Evolutionary conservation across 495 filamentous ascomycete species (phyloP).

Genomic region (Aspergillus biplanus): DNA sequence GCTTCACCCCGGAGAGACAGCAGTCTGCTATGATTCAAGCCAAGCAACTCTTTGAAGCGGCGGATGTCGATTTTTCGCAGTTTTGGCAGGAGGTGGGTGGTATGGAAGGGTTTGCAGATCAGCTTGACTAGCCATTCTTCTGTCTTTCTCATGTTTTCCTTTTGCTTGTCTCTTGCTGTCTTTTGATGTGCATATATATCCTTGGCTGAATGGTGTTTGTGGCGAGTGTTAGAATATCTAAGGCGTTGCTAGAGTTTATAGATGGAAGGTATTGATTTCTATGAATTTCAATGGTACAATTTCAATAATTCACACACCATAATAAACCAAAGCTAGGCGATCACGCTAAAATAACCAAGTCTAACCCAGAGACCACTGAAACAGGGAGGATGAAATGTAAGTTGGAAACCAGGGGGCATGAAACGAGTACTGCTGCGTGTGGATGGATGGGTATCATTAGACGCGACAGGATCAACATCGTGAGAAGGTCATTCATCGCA

Average conservation of each 20-base stretch:
- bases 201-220: constrained; percentile 1
- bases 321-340: background rate
- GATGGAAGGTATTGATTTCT: background rate
- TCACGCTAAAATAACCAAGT: constrained; percentile 2
- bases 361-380: background rate
- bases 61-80: constrained; percentile 75
- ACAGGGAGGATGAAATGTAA: background rate
- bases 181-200: background rate
- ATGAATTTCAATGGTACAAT: background rate
- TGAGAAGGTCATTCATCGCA: constrained; percentile 7
- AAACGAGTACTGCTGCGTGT: constrained; percentile 23
- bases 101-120: constrained; percentile 52
- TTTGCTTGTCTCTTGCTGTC: background rate
- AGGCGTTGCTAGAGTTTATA: constrained; percentile 16
- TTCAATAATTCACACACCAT: background rate
- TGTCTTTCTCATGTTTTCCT: constrained; percentile 4
- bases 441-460: constrained; percentile 39
- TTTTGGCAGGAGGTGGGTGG: constrained; percentile 75
- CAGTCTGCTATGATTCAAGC: constrained; percentile 64
- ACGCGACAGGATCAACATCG: constrained; percentile 26
- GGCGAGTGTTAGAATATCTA: background rate
- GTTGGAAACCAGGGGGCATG: background rate
- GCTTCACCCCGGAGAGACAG: constrained; percentile 72
- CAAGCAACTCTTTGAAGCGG: constrained; percentile 67
- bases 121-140: constrained; percentile 11